A percentile compares a stretch with the other conserved stretches of the same genome.
Conservation (phyloP, 1,139 yeast species). For the Kodamaea arcana region DNA sequence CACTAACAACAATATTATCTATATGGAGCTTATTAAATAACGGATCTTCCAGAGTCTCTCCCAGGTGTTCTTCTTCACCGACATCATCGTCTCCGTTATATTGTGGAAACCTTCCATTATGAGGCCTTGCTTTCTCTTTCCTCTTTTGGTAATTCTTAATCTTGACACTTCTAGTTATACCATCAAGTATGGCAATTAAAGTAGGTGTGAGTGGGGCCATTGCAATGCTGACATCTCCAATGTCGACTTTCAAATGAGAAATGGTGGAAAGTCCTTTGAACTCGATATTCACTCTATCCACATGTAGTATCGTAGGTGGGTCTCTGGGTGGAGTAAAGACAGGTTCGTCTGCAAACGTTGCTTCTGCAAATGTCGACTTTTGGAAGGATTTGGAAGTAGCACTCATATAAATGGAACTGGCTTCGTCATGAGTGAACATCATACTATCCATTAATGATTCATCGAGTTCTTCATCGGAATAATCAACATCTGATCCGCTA, state of each 20-base stretch:
- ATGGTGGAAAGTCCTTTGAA: conserved; percentile 52
- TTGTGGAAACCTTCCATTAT: conserved; percentile 26
- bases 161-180: conserved; percentile 30
- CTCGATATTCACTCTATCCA: conserved; percentile 36
- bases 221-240: conserved; percentile 46
- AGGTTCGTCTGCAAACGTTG: neutral
- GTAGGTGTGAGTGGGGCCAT: conserved; percentile 35
- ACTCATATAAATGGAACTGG: conserved; percentile 78
- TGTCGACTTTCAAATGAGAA: conserved; percentile 42
- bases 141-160: conserved; percentile 29
- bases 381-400: conserved; percentile 53
- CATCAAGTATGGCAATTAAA: conserved; percentile 25
- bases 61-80: conserved; percentile 5
- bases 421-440: conserved; percentile 65
- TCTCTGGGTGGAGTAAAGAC: conserved; percentile 8
- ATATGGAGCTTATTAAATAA: conserved; percentile 34
- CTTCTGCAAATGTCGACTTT: conserved; percentile 7
- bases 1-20: conserved; percentile 30
- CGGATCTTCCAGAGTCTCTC: conserved; percentile 12
- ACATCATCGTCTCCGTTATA: conserved; percentile 21
- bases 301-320: conserved; percentile 20
- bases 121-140: conserved; percentile 14
- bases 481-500: conserved; percentile 4
- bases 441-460: conserved; percentile 52
- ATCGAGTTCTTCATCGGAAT: conserved; percentile 17